phyloP scores from a whole-genome alignment of 306 rosid species.

The Biancaea sappan region DNA sequence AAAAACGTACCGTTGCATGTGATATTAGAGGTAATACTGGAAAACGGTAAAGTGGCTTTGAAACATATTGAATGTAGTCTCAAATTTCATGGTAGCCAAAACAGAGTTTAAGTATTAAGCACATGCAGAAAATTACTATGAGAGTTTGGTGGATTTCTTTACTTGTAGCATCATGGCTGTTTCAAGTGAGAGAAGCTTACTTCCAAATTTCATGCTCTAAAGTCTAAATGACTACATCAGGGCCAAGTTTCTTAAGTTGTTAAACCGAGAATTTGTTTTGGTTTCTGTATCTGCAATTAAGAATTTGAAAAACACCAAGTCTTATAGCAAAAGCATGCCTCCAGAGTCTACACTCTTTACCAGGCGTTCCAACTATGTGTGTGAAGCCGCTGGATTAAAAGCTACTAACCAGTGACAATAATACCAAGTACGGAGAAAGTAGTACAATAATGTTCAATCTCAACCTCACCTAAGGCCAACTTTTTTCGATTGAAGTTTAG shows the following conservation, averaged over 20 bases:
- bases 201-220: background rate
- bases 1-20: background rate
- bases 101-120: background rate
- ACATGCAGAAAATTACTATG: slow-evolving; percentile 2
- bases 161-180: background rate
- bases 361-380: background rate
- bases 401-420: background rate
- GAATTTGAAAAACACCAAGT: background rate
- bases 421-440: background rate
- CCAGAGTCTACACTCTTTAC: background rate
- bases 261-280: background rate
- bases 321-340: background rate
- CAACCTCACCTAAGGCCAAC: background rate
- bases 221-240: no score
- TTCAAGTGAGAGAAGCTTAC: background rate
- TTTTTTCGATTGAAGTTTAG: background rate
- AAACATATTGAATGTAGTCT: background rate
- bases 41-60: background rate
- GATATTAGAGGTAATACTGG: slow-evolving; percentile 14
- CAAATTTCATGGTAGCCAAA: background rate
- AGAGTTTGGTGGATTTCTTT: no score
- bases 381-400: background rate
- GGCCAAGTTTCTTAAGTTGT: background rate
- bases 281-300: background rate
- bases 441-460: background rate